Evolutionary conservation across 139 green algal species (phyloP), one percentile per base, ranked within the genome.

Genomic region (Haematococcus sp.): DNA sequence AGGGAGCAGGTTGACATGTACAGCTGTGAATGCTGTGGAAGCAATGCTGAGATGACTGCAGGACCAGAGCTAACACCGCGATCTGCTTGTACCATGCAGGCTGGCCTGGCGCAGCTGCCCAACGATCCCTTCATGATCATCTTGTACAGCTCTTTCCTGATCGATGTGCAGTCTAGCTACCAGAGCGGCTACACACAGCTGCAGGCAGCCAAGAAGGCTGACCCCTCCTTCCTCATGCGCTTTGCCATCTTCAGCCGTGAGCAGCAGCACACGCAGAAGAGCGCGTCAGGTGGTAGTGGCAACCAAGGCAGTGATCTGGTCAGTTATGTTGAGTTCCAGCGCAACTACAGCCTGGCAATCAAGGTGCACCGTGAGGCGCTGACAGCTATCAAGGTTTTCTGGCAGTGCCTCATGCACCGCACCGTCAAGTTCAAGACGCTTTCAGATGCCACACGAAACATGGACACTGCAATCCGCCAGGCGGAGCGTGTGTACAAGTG

Each of bases 281-380:
- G 17, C 1, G 59, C 60, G 4, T 55, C n/a, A n/a, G n/a, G n/a
- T n/a, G 60, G 52, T n/a, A n/a, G n/a, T 49, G 31, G 33, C 13
- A 58, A 55, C 56, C 70, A 81, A 1, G 51, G 31, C n/a, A 61
- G 76, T 15, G 83, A 88, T 63, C 71, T 88, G 44, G 80, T 88
- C n/a, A 77, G 73, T 9, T 86, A 86, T 59, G 78, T 87, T 22
- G 82, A 83, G 71, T 83, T 87, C 63, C 74, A 83, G 52, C 80
- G 80, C 63, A 87, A 81, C 78, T 77, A 82, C 68, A 73, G 67
- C n/a, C 27, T 68, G 28, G 60, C 64, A 34, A 27, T 35, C 9
- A n/a, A 59, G n/a, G 55, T 34, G 17, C 79, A 85, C 75, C 60
- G 61, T 30, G 79, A 74, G 3, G 74, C 79, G 22, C 60, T 85